Evolutionary conservation across 805 yeast genomes (phyloP).

Genomic region (Candida nonsorbophila): DNA sequence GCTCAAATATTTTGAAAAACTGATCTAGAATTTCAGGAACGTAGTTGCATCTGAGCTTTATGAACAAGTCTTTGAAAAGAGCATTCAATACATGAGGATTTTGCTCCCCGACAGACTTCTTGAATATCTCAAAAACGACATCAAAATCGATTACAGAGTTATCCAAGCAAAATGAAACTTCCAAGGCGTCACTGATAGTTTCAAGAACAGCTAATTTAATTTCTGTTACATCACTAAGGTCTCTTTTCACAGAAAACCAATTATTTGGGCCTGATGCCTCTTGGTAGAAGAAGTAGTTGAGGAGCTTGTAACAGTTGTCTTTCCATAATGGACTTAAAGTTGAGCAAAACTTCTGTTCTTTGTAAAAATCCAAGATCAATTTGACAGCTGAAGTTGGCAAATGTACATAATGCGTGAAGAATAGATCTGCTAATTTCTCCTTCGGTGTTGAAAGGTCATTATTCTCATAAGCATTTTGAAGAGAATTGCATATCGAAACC

Average conservation of each 20-base stretch:
- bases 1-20: too few species aligned
- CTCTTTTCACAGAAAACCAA: constrained; percentile 5
- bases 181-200: constrained; percentile 32
- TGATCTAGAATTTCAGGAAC: too few species aligned
- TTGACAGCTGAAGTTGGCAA: constrained; percentile 33
- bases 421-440: constrained; percentile 36
- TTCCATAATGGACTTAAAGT: constrained; percentile 50
- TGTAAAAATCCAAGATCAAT: constrained; percentile 44
- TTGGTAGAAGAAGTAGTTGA: constrained; percentile 40
- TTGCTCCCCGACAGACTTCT: constrained; percentile 21
- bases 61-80: too few species aligned
- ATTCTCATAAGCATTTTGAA: constrained; percentile 24
- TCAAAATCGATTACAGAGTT: constrained; percentile 25
- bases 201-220: constrained; percentile 26
- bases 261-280: not conserved
- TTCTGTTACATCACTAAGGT: constrained; percentile 4
- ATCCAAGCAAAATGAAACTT: constrained; percentile 23
- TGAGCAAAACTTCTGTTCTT: constrained; percentile 47
- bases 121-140: constrained; percentile 26
- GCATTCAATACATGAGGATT: too few species aligned
- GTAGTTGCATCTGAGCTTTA: too few species aligned
- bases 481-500: constrained; percentile 28
- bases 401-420: constrained; percentile 28
- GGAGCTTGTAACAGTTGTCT: constrained; percentile 36
- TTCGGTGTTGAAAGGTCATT: constrained; percentile 37